Evolutionary conservation across 2,329 filamentous ascomycete genomes (phyloP), one percentile per base, ranked within the genome.

Genomic region (Beauveria brongniartii): DNA sequence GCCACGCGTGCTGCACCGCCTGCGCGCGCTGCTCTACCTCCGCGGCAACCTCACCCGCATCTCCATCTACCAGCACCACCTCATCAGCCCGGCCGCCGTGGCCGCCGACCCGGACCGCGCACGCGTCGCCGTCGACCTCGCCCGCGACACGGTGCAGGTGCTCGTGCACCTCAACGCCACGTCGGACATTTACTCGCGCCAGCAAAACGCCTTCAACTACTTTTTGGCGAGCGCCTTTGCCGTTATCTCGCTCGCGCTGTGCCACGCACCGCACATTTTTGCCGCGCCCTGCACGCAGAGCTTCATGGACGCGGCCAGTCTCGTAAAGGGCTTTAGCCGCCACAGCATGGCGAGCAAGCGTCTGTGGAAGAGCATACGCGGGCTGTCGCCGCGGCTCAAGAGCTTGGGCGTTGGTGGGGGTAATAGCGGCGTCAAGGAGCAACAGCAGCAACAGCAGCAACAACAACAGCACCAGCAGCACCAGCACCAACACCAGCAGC

Each of bases 21-120:
- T 78, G 1, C 74, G 76, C 0, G 73, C 78, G 0, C 64, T 79
- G 0, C 66, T 78, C 1, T 77, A 78, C 41, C 70, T 80, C 0
- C 74, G 78, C 2, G 77, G 74, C 0, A 80, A 80, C 57, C 74
- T 79, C 57, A 69, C 75, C 1, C 73, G 77, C 2, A 78, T 75
- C 16, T 67, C 79, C 3, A 76, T 80, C 1, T 75, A 79, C 55
- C 69, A 78, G 0, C 74, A 78, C 20, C 71, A 77, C 20, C 67
- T 80, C 0, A 69, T 78, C 28, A 75, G 70, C 4, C 65, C 69
- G 0, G 67, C 71, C 4, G 71, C 72, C 16, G 78, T 79, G 22
- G 65, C 69, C 1, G 64, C 71, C 0, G 71, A 77, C 10, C 64
- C 69, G 0, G 64, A 69, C 0, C 72, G 69, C 10, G 75, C 76